phyloP scores from a whole-genome alignment of 768 basidiomycete species.

The Gymnopilus dilepis region DNA sequence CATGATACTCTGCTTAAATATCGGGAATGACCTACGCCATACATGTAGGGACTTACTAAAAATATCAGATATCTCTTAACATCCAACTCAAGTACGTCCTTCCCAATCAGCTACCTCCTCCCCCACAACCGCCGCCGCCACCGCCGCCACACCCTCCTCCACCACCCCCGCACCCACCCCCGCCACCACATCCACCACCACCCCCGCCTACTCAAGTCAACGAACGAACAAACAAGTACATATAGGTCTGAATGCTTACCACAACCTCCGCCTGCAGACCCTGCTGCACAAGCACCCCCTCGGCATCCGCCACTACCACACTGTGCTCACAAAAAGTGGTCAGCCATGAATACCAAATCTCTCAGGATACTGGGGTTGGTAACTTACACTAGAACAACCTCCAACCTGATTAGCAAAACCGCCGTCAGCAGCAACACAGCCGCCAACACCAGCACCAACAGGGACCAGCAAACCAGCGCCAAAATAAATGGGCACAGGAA shows the following conservation, averaged over 20 bases:
- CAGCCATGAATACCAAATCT: neutral
- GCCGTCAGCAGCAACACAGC: constrained; percentile 16
- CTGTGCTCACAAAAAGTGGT: neutral
- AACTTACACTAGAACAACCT: constrained; percentile 13
- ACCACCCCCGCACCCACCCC: constrained; percentile 15
- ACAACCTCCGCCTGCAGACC: constrained; percentile 17
- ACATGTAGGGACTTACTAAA: no score
- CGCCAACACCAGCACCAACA: neutral
- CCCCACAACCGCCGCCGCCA: no score
- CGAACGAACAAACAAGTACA: neutral
- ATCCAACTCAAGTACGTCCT: no score
- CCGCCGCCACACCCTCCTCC: neutral
- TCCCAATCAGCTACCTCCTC: no score
- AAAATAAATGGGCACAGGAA: constrained; percentile 43
- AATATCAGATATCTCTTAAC: no score
- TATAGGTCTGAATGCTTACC: neutral
- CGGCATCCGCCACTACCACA: constrained; percentile 15
- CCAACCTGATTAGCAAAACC: constrained; percentile 18
- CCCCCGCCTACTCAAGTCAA: constrained; percentile 5
- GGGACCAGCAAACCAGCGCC: neutral
- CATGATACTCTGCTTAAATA: no score
- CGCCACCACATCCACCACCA: constrained; percentile 19
- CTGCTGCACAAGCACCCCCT: constrained; percentile 16
- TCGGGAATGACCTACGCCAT: no score
- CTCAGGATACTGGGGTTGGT: neutral